These are phyloP conservation scores for Periconia sp. DNA, from an alignment of 2,329 filamentous ascomycete species.

Conservation along the genomic window DNA sequence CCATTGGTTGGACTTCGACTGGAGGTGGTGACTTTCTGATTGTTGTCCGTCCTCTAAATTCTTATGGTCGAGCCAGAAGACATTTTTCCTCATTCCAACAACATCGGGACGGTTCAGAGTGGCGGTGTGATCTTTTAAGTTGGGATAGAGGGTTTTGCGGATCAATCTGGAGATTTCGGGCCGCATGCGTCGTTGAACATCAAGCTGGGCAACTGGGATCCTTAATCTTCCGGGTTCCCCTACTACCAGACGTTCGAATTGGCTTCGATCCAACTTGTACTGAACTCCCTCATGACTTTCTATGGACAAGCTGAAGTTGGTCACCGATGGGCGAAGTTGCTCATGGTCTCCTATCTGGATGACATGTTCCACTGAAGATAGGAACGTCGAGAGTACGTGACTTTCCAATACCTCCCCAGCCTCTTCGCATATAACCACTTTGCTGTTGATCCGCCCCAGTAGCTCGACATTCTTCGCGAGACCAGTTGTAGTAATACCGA, in stretches of 20 bases:
- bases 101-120: slow-evolving; percentile 51
- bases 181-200: slow-evolving; percentile 67
- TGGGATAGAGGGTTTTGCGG: slow-evolving; percentile 59
- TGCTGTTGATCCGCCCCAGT: slow-evolving; percentile 53
- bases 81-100: slow-evolving; percentile 53
- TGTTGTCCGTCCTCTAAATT: slow-evolving; percentile 45
- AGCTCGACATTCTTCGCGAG: slow-evolving; percentile 58
- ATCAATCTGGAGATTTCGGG: slow-evolving; percentile 64
- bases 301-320: slow-evolving; percentile 57
- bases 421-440: slow-evolving; percentile 68
- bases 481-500: slow-evolving; percentile 63
- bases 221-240: slow-evolving; percentile 19
- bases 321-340: slow-evolving; percentile 62
- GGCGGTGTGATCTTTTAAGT: slow-evolving; percentile 53
- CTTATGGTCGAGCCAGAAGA: slow-evolving; percentile 66
- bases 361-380: slow-evolving; percentile 60
- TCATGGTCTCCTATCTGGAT: slow-evolving; percentile 67
- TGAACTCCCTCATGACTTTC: slow-evolving; percentile 51
- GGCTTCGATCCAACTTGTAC: slow-evolving; percentile 60
- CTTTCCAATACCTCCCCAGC: slow-evolving; percentile 69
- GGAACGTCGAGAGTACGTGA: slow-evolving; percentile 61
- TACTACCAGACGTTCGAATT: slow-evolving; percentile 61
- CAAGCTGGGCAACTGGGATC: slow-evolving; percentile 43
- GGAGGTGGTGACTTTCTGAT: slow-evolving; percentile 26
- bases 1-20: slow-evolving; percentile 57